Evolutionary conservation across 768 basidiomycete species (phyloP).

Genomic region (Boletus edulis): DNA sequence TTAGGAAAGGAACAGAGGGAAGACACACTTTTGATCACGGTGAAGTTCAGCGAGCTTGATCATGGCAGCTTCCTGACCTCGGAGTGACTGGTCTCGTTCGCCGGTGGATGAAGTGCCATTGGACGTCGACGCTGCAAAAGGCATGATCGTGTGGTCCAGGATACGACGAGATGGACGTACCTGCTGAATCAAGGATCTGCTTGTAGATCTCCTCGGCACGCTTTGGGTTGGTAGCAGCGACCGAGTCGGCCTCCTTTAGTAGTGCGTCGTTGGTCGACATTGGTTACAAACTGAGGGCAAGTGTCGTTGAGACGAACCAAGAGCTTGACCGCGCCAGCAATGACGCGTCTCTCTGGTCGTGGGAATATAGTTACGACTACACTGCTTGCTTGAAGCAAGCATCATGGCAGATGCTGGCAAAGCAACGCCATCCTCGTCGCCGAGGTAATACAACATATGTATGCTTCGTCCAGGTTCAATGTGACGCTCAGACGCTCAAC

Average conservation of each 20-base stretch:
- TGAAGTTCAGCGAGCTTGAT: constrained; percentile 85
- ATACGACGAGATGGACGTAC: constrained; percentile 20
- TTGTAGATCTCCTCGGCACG: constrained; percentile 76
- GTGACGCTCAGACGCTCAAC: no score
- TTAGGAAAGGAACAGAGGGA: neutral
- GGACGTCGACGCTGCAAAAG: constrained; percentile 28
- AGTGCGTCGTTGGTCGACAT: constrained; percentile 28
- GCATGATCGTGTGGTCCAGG: neutral
- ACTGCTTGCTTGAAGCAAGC: no score
- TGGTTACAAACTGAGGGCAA: neutral
- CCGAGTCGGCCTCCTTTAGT: constrained; percentile 49
- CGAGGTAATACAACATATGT: no score
- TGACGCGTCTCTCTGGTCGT: constrained; percentile 26
- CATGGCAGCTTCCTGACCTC: constrained; percentile 83
- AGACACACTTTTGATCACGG: constrained; percentile 70
- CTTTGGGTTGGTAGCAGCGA: constrained; percentile 45
- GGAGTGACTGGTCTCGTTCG: constrained; percentile 56
- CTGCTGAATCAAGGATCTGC: constrained; percentile 51
- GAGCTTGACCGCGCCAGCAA: constrained; percentile 1
- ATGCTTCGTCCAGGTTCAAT: no score
- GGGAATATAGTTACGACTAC: constrained; percentile 12
- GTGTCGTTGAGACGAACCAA: neutral
- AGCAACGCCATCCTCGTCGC: no score
- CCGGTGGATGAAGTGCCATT: constrained; percentile 33
- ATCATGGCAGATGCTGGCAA: no score